Conservation (phyloP, 176 grass and related monocot genomes). For the Chrysopogon serrulatus region DNA sequence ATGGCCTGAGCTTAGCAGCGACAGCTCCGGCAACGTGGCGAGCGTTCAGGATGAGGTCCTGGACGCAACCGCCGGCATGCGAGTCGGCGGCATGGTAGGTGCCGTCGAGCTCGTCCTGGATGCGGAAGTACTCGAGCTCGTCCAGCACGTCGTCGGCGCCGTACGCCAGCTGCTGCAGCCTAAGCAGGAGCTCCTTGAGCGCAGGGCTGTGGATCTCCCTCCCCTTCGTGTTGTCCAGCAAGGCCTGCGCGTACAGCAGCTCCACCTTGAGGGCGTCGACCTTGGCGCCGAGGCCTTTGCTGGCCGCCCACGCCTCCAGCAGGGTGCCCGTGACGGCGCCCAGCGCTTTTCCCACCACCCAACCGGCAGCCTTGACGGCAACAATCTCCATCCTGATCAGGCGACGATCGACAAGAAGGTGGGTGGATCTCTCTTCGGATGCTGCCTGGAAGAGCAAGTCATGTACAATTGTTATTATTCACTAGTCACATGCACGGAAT, state of each 20-base stretch:
- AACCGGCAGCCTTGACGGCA: background rate
- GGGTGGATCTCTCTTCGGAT: too few species aligned
- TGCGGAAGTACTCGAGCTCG: conserved; percentile 24
- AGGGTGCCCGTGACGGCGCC: background rate
- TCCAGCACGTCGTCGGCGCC: background rate
- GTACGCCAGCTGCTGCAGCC: background rate
- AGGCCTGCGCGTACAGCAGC: background rate
- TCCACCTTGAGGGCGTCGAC: background rate
- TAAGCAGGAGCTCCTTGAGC: background rate
- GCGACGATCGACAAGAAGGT: too few species aligned
- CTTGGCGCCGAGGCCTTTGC: background rate
- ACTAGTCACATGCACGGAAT: too few species aligned
- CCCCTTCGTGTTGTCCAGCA: background rate
- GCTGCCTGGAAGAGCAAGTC: too few species aligned
- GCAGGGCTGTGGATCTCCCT: background rate
- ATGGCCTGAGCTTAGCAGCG: background rate
- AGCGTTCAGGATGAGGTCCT: background rate
- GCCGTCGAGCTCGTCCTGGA: background rate
- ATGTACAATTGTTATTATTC: too few species aligned
- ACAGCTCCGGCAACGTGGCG: background rate
- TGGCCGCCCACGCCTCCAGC: conserved; percentile 24
- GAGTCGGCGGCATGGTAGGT: background rate
- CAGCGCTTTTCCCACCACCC: conserved; percentile 8
- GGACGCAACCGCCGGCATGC: background rate
- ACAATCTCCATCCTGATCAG: too few species aligned